Percentiles rank a stretch among this genome's conserved stretches.
Conservation (phyloP, 2,329 filamentous ascomycete genomes). For the Cordyceps fumosorosea region DNA sequence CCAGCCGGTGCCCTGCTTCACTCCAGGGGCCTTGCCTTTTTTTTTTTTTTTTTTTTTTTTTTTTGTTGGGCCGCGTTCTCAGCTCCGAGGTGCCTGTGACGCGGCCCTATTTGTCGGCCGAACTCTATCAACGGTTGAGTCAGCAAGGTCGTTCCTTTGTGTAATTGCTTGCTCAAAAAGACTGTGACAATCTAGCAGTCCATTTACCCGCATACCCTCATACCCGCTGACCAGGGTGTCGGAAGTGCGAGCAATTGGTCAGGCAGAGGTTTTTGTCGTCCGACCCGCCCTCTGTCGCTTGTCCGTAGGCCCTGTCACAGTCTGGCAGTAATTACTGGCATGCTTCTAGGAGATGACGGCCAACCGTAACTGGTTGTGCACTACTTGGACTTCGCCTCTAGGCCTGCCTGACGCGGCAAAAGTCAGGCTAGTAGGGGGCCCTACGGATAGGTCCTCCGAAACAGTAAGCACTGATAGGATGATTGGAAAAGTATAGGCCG, state of each 20-base stretch:
- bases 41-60: too few species aligned
- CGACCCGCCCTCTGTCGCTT: background rate
- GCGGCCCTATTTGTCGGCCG: background rate
- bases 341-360: too few species aligned
- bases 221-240: background rate
- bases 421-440: background rate
- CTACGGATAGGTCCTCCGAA: background rate
- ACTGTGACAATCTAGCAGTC: background rate
- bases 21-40: too few species aligned
- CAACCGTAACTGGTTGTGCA: background rate
- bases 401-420: background rate
- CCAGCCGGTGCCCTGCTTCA: too few species aligned
- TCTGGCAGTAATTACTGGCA: too few species aligned
- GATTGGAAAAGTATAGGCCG: background rate
- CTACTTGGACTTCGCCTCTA: background rate
- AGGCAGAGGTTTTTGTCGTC: background rate
- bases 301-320: constrained; percentile 8
- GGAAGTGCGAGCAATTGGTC: background rate
- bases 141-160: background rate
- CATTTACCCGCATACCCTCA: background rate
- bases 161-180: too few species aligned
- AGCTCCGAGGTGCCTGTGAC: background rate
- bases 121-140: background rate
- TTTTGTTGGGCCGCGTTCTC: background rate
- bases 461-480: background rate